Conservation (phyloP, 2,329 filamentous ascomycete species). For the Pseudogymnoascus sp. region DNA sequence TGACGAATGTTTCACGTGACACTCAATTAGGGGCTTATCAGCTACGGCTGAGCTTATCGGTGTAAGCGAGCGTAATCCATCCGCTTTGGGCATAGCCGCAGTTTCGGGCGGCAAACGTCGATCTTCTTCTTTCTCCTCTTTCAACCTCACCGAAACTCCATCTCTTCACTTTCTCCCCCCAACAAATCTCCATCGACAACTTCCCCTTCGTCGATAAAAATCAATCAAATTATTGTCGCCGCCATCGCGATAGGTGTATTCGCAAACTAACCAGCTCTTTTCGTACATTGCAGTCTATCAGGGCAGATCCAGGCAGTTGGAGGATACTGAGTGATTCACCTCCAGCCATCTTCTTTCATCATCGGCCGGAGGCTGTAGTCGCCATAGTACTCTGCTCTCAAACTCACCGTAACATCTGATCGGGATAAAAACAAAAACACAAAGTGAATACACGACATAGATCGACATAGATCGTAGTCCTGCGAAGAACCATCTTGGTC, state of each 20-base stretch:
- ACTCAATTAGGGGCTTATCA: neutral
- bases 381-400: constrained; percentile 3
- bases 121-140: constrained; percentile 9
- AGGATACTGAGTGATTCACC: constrained; percentile 8
- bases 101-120: constrained; percentile 1
- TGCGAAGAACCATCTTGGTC: constrained; percentile 13
- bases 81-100: neutral
- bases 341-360: constrained; percentile 1
- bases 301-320: neutral
- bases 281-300: neutral
- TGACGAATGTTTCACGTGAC: neutral
- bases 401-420: constrained; percentile 9
- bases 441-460: constrained; percentile 11
- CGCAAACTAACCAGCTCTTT: neutral
- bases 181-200: constrained; percentile 4
- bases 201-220: neutral
- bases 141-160: neutral
- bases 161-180: neutral
- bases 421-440: constrained; percentile 1
- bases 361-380: constrained; percentile 10
- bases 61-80: neutral
- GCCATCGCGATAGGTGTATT: neutral
- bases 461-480: constrained; percentile 15
- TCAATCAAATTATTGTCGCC: neutral
- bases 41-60: neutral